Conservation (phyloP, 129 eudicot species). For the Calendula officinalis region DNA sequence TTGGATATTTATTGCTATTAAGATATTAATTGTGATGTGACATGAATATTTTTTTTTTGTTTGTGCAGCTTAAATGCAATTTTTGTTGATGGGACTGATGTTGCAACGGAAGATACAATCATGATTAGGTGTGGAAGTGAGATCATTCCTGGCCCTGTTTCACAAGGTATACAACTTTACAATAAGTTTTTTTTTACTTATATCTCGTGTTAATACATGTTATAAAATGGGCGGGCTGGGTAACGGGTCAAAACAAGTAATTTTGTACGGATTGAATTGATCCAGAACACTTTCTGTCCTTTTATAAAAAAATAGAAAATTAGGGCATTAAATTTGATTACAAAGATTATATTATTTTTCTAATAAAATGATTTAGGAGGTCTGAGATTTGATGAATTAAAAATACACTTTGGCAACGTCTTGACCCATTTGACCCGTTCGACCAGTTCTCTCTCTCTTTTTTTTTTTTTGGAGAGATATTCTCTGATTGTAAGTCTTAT, state of each 20-base stretch:
- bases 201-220: background rate
- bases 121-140: constrained; percentile 75
- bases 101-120: constrained; percentile 51
- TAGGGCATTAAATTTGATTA: too few relatives aligned
- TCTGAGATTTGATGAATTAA: too few relatives aligned
- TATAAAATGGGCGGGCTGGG: too few relatives aligned
- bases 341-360: too few relatives aligned
- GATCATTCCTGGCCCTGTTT: constrained; percentile 60
- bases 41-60: constrained; percentile 1
- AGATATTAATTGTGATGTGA: background rate
- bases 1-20: too few relatives aligned
- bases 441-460: too few relatives aligned
- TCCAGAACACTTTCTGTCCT: too few relatives aligned
- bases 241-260: background rate
- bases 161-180: constrained; percentile 43
- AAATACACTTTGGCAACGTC: too few relatives aligned
- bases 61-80: constrained; percentile 50
- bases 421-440: too few relatives aligned
- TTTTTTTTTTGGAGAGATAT: background rate
- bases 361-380: too few relatives aligned
- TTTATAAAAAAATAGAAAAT: too few relatives aligned
- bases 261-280: background rate
- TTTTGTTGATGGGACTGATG: constrained; percentile 59
- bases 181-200: background rate
- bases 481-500: background rate